Evolutionary conservation across 148 eudicot genomes (phyloP).

Genomic region (Amaranthus palmeri): DNA sequence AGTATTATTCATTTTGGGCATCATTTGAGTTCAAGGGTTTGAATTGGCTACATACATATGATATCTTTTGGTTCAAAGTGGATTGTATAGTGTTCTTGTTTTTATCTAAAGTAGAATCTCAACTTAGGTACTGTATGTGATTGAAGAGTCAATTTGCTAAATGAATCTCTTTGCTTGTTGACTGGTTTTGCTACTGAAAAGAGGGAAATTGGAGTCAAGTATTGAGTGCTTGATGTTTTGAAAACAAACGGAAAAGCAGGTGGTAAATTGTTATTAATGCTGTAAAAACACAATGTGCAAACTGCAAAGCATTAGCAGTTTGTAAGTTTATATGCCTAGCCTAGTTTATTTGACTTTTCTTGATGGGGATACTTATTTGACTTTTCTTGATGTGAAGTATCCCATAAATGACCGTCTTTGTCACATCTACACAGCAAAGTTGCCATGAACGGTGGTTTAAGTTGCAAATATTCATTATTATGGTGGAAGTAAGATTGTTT

Average conservation of each 20-base stretch:
- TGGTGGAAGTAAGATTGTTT: neutral
- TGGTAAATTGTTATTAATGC: neutral
- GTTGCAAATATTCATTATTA: neutral
- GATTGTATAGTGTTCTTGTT: too few species aligned
- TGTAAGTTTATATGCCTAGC: neutral
- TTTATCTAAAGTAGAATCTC: too few species aligned
- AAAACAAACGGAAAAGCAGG: neutral
- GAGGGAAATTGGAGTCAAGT: neutral
- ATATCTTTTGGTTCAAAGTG: too few species aligned
- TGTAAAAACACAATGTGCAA: neutral
- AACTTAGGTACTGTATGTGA: too few species aligned
- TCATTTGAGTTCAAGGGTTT: too few species aligned
- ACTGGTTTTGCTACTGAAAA: neutral
- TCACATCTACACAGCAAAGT: neutral
- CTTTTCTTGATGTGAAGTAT: neutral
- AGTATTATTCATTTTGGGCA: too few species aligned
- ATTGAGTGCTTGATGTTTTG: neutral
- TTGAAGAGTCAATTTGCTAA: neutral
- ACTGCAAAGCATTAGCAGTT: neutral
- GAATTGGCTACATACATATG: too few species aligned
- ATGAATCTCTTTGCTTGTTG: neutral
- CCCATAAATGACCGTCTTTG: neutral
- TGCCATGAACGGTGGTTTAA: neutral
- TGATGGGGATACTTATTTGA: neutral
- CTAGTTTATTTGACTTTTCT: neutral